These are phyloP conservation scores for Podospora fimiseda DNA, from an alignment of 495 filamentous ascomycete species.

Conservation along the genomic window DNA sequence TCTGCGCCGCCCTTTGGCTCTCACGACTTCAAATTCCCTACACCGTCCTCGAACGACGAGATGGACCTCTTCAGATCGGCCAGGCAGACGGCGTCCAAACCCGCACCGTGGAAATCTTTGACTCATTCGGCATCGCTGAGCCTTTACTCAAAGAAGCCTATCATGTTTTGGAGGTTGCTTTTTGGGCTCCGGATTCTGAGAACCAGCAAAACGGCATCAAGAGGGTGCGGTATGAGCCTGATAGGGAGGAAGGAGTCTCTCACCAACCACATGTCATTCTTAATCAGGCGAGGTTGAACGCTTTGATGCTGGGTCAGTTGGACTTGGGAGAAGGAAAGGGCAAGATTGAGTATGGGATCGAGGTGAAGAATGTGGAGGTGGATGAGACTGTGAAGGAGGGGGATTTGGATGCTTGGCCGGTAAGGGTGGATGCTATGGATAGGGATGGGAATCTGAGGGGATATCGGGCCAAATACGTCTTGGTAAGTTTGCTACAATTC, in stretches of 20 bases:
- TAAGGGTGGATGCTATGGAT: constrained; percentile 47
- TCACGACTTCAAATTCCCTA: constrained; percentile 53
- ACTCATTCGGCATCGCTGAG: constrained; percentile 68
- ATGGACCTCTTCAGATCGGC: constrained; percentile 57
- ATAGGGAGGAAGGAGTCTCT: constrained; percentile 58
- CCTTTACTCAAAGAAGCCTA: constrained; percentile 65
- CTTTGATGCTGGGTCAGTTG: constrained; percentile 47
- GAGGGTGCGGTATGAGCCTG: constrained; percentile 49
- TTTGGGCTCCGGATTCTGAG: constrained; percentile 41
- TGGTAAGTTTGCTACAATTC: constrained; percentile 44
- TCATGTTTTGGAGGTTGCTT: constrained; percentile 60
- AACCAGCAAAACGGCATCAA: constrained; percentile 35
- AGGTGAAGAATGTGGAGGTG: constrained; percentile 50
- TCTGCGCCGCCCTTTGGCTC: constrained; percentile 63
- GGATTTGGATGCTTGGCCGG: constrained; percentile 44
- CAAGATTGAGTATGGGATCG: constrained; percentile 55
- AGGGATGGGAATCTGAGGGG: constrained; percentile 42
- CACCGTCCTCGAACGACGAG: constrained; percentile 57
- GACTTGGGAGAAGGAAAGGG: constrained; percentile 34
- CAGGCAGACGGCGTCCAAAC: constrained; percentile 79
- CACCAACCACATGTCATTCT: constrained; percentile 70
- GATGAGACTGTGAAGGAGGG: constrained; percentile 31
- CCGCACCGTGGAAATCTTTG: constrained; percentile 74
- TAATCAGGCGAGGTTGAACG: constrained; percentile 69
- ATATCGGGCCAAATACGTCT: constrained; percentile 60